phyloP scores from a whole-genome alignment of 805 yeast species.

The Kuraishia borneana region DNA sequence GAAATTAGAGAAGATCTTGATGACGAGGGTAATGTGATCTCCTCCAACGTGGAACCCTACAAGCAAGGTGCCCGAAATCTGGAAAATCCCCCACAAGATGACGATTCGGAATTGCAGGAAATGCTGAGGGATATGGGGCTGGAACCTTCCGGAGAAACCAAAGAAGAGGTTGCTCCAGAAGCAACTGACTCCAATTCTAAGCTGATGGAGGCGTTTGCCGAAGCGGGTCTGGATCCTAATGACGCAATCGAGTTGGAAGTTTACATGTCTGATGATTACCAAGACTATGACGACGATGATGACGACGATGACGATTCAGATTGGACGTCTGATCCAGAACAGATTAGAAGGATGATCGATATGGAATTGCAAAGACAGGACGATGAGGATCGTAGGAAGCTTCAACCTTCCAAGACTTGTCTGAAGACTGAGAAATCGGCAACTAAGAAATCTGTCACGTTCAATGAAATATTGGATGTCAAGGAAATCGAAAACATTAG shows the following conservation, averaged over 20 bases:
- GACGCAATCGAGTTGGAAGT: slow-evolving; percentile 43
- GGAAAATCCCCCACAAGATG: slow-evolving; percentile 4
- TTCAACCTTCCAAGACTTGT: slow-evolving; percentile 12
- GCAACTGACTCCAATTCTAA: background rate
- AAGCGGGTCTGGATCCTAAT: slow-evolving; percentile 24
- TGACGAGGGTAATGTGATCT: slow-evolving; percentile 65
- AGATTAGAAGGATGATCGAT: slow-evolving; percentile 1
- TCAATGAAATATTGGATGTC: slow-evolving; percentile 40
- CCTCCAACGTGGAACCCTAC: slow-evolving; percentile 28
- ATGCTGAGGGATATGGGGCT: slow-evolving; percentile 24
- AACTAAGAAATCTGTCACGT: slow-evolving; percentile 39
- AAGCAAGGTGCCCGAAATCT: no score
- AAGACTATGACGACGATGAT: slow-evolving; percentile 22
- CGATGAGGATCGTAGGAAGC: background rate
- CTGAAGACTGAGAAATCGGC: slow-evolving; percentile 28
- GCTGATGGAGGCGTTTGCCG: slow-evolving; percentile 4
- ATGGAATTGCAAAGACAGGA: background rate
- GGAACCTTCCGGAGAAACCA: background rate
- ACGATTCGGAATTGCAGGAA: slow-evolving; percentile 17
- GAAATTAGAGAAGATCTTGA: slow-evolving; percentile 81
- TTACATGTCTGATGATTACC: slow-evolving; percentile 27
- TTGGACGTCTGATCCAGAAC: slow-evolving; percentile 4
- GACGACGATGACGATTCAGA: slow-evolving; percentile 19
- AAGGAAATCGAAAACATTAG: slow-evolving; percentile 52
- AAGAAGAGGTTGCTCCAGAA: background rate